Base-by-base conservation (phyloP, 106 monocot genomes). In the Allium cepa region DNA sequence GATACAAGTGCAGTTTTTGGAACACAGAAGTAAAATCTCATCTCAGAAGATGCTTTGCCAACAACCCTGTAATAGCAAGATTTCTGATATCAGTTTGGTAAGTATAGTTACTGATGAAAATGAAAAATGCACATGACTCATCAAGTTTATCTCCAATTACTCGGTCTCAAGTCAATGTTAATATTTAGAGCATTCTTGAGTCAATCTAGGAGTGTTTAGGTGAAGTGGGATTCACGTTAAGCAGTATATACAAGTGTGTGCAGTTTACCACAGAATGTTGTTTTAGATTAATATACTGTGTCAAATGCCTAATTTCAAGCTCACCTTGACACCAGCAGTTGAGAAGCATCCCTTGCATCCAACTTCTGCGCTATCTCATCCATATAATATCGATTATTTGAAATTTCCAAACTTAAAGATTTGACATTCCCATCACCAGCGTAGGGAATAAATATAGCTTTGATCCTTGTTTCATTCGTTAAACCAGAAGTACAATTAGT, bases 31-130 rank as follows among this genome's bases (percentile, higher is more conserved):
- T 90, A 90, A 22, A 99, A 78, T 66, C 80, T 87, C 83, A 85
- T 90, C 56, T 99, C 97, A 59, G 90, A 92, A 47, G 97, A 90
- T 26, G 90, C 80, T 83, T 82, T 99, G 52, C 97, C 97, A 71
- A 97, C 53, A 59, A 74, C 78, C 80, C 97, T 97, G 84, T 60
- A 77, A 80, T 53, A 53, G 47, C 1, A 63, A 55, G 62, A 66
- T 9, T 8, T 73, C 36, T 56, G 13, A 15, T 27, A 27, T 11
- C 47, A 67, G 27, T 68, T 26, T 58, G 47, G 13, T 46, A 15
- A 46, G 59, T 10, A 11, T 11, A 58, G 59, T 49, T 22, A 56
- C n/a, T 26, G 17, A 64, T 55, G 48, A 56, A 26, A 11, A 49
- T 72, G 3, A 58, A 45, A 76, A 46, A 46, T 10, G 36, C 18